Percentiles rank a stretch among this genome's conserved stretches.
Conservation (phyloP, 176 grass and related monocot species). For the Oryza longistaminata region DNA sequence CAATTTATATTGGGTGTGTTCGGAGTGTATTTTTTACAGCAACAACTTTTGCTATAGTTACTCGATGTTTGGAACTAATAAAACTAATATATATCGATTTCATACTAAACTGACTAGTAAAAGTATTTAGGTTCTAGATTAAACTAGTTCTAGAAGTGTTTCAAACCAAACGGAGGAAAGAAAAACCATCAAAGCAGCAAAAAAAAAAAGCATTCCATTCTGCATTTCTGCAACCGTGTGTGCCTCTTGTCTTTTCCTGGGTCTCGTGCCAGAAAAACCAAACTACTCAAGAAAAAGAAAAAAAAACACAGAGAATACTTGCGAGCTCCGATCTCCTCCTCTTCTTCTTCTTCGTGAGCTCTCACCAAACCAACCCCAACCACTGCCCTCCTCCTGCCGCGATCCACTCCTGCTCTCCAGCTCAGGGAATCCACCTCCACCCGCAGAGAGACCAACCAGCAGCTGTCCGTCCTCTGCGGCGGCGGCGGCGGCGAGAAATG, state of each 20-base stretch:
- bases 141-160: no score
- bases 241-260: not conserved
- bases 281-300: no score
- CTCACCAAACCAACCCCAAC: slow-evolving; percentile 10
- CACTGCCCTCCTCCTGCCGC: not conserved
- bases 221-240: not conserved
- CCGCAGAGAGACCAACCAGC: slow-evolving; percentile 1
- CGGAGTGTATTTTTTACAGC: no score
- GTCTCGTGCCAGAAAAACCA: not conserved
- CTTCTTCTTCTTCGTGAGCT: not conserved
- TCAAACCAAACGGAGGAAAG: no score
- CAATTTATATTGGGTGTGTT: no score
- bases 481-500: slow-evolving; percentile 42
- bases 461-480: not conserved
- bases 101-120: no score
- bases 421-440: not conserved
- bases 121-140: no score
- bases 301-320: not conserved
- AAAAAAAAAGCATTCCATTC: no score
- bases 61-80: no score
- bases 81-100: no score
- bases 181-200: no score
- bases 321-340: not conserved
- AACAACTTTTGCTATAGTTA: no score
- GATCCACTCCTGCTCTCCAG: slow-evolving; percentile 19